Conservation (phyloP, 2,329 filamentous ascomycete genomes). For the Cordyceps cicadae region DNA sequence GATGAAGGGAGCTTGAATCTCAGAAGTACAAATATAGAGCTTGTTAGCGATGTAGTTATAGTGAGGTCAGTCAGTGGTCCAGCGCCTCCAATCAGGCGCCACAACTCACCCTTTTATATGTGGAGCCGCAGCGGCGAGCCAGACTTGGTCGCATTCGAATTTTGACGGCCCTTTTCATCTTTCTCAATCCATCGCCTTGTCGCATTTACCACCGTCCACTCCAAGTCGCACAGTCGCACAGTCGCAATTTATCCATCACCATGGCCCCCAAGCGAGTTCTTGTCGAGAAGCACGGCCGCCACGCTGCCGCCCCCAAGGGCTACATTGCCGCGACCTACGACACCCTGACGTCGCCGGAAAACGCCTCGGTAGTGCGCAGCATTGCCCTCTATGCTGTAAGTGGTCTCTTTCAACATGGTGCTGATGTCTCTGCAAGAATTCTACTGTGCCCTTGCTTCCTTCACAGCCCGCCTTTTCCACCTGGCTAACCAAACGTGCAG, state of each 20-base stretch:
- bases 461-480: background rate
- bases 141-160: slow-evolving; percentile 7
- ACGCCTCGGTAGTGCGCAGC: slow-evolving; percentile 60
- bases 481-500: slow-evolving; percentile 28
- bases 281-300: slow-evolving; percentile 38
- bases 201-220: slow-evolving; percentile 9
- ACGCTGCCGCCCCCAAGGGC: slow-evolving; percentile 37
- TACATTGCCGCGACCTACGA: slow-evolving; percentile 52
- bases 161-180: background rate
- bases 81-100: slow-evolving; percentile 1
- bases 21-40: background rate
- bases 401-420: slow-evolving; percentile 13
- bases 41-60: slow-evolving; percentile 3
- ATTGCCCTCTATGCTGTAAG: slow-evolving; percentile 61
- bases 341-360: slow-evolving; percentile 57
- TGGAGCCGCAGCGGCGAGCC: background rate
- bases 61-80: background rate
- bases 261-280: slow-evolving; percentile 58
- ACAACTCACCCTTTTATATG: slow-evolving; percentile 10
- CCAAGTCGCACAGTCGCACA: background rate
- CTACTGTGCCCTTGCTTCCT: background rate
- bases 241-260: slow-evolving; percentile 14
- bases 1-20: background rate
- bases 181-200: background rate
- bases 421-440: background rate